Evolutionary conservation across 78 protist genomes (phyloP).

Genomic region (Dictyostelium brefeldianum): DNA sequence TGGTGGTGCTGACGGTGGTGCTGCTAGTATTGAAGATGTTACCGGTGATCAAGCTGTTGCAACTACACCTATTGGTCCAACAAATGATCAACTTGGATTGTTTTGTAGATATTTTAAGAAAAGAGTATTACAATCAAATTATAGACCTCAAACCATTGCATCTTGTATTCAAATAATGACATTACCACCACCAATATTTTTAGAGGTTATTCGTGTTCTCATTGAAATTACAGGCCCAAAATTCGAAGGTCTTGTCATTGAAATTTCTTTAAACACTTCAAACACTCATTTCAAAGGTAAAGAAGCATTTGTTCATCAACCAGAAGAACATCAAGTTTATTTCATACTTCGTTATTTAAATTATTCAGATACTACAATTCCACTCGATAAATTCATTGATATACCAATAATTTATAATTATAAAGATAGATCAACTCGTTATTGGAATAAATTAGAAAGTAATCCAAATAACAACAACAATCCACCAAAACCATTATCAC

Average conservation of each 20-base stretch:
- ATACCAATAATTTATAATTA: constrained; percentile 17
- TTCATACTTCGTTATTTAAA: constrained; percentile 19
- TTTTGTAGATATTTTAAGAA: constrained; percentile 39
- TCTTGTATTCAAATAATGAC: constrained; percentile 47
- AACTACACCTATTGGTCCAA: background rate
- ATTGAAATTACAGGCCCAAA: background rate
- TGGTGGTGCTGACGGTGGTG: background rate
- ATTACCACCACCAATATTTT: constrained; percentile 4
- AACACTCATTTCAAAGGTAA: constrained; percentile 7
- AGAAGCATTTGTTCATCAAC: constrained; percentile 26
- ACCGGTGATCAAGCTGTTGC: background rate
- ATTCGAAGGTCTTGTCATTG: constrained; percentile 3
- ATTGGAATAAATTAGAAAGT: constrained; percentile 3
- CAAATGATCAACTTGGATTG: background rate
- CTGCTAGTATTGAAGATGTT: background rate
- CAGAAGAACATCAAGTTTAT: background rate
- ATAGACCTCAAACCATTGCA: constrained; percentile 37
- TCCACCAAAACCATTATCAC: background rate
- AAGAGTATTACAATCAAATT: constrained; percentile 20
- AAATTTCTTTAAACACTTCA: background rate
- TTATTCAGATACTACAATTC: background rate
- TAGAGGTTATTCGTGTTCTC: constrained; percentile 1
- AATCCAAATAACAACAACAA: background rate
- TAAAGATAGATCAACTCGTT: background rate
- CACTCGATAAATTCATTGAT: constrained; percentile 1